These are phyloP conservation scores for Vitis hybrid DNA, from an alignment of 177 flowering plant genomes.

Conservation along the genomic window DNA sequence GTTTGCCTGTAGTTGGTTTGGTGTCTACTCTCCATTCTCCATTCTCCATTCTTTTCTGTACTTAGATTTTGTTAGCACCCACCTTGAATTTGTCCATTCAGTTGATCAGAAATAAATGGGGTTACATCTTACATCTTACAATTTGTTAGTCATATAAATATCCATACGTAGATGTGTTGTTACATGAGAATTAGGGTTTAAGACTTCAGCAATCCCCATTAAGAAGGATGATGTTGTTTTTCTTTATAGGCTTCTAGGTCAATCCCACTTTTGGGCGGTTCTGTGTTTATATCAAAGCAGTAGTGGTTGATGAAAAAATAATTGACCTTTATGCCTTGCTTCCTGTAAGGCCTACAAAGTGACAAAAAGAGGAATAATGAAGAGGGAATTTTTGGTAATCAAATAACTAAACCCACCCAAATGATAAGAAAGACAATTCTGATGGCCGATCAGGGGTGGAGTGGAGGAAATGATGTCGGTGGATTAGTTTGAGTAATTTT, in stretches of 20 bases:
- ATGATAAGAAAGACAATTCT: slow-evolving; percentile 3
- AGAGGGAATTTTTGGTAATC: slow-evolving; percentile 11
- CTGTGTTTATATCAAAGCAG: slow-evolving; percentile 2
- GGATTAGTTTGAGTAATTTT: slow-evolving; percentile 2
- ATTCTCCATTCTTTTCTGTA: slow-evolving; percentile 57
- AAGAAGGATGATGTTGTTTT: neutral
- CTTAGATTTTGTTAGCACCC: slow-evolving; percentile 39
- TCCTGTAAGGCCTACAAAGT: slow-evolving; percentile 25
- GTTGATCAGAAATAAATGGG: slow-evolving; percentile 42
- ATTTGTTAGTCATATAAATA: neutral
- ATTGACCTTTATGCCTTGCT: slow-evolving; percentile 24
- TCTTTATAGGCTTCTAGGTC: neutral
- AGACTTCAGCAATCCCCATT: neutral
- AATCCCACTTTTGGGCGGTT: slow-evolving; percentile 3
- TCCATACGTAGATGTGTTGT: slow-evolving; percentile 4
- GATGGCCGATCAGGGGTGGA: neutral
- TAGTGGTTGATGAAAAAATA: slow-evolving; percentile 11
- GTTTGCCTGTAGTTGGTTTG: slow-evolving; percentile 32
- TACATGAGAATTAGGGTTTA: neutral
- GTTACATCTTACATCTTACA: slow-evolving; percentile 6
- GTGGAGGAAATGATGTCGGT: slow-evolving; percentile 5
- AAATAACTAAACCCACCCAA: slow-evolving; percentile 14
- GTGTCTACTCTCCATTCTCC: slow-evolving; percentile 9
- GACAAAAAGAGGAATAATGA: slow-evolving; percentile 20
- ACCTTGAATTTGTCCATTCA: slow-evolving; percentile 18